phyloP scores from a whole-genome alignment of 2,329 filamentous ascomycete species.

The Neocucurbitaria cava region DNA sequence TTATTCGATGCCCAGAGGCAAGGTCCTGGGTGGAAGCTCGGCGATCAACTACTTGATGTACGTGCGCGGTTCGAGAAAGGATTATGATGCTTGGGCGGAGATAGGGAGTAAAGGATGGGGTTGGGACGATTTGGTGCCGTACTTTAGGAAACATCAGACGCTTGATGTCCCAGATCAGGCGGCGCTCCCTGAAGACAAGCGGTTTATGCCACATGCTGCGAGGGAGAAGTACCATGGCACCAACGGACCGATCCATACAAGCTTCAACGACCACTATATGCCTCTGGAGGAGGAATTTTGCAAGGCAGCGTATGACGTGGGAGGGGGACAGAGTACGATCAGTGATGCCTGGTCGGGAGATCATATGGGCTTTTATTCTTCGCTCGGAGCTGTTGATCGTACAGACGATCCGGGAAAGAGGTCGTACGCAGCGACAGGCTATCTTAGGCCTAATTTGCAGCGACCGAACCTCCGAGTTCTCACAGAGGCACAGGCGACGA shows the following conservation, averaged over 20 bases:
- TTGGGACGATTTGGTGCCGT: slow-evolving; percentile 56
- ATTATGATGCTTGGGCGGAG: slow-evolving; percentile 60
- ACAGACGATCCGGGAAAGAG: neutral
- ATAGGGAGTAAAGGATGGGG: slow-evolving; percentile 66
- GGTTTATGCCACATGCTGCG: neutral
- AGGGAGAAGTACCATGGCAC: neutral
- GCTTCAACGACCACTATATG: neutral
- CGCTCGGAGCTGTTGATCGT: neutral
- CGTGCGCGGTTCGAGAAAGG: neutral
- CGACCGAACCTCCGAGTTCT: neutral
- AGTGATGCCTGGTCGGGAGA: neutral
- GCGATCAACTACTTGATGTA: neutral
- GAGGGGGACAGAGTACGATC: neutral
- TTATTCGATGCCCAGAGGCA: neutral
- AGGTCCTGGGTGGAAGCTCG: neutral
- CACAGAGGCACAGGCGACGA: neutral
- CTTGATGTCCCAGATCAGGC: neutral
- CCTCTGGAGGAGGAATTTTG: neutral
- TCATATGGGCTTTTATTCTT: neutral
- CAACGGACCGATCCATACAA: neutral
- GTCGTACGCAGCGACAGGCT: neutral
- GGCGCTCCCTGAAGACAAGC: neutral
- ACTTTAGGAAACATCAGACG: slow-evolving; percentile 35
- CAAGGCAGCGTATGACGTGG: neutral
- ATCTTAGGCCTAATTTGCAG: neutral